These are phyloP conservation scores for Acacia acuminata DNA, from an alignment of 306 rosid species.

Conservation along the genomic window DNA sequence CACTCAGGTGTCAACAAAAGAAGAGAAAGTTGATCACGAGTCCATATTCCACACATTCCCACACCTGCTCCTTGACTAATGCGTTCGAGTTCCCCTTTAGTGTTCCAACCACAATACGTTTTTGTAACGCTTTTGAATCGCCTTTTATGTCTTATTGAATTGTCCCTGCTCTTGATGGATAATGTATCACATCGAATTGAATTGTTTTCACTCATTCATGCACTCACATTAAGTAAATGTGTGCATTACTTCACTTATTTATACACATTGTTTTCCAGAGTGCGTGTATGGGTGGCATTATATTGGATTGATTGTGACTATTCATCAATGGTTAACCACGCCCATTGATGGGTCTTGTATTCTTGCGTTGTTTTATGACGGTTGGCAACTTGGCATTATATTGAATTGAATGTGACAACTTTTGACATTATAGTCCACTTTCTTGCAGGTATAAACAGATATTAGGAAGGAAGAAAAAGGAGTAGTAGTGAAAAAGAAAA, in stretches of 20 bases:
- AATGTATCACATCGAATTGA: not conserved
- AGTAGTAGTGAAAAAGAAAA: slow-evolving; percentile 2
- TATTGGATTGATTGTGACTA: not conserved
- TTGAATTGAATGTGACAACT: not conserved
- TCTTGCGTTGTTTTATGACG: not conserved
- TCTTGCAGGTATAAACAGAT: slow-evolving; percentile 48
- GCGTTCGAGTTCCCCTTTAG: slow-evolving; percentile 1
- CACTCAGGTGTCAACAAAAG: not conserved
- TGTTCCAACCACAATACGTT: slow-evolving; percentile 10
- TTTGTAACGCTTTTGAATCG: slow-evolving; percentile 10
- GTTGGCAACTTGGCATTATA: not conserved
- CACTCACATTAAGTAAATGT: not conserved
- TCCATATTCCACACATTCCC: slow-evolving; percentile 1
- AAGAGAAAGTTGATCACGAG: slow-evolving; percentile 29
- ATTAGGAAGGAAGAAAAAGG: slow-evolving; percentile 31
- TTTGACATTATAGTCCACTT: slow-evolving; percentile 20
- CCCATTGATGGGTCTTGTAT: not conserved
- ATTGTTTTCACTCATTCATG: not conserved
- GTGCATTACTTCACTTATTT: not conserved
- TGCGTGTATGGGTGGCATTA: not conserved
- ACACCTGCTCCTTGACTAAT: slow-evolving; percentile 3
- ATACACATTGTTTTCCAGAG: not conserved
- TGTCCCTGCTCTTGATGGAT: not conserved
- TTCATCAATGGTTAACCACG: not conserved
- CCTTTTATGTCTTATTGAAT: not conserved